Evolutionary conservation across 1,284 basidiomycete genomes (phyloP).

Genomic region (Coniferiporia weirii): DNA sequence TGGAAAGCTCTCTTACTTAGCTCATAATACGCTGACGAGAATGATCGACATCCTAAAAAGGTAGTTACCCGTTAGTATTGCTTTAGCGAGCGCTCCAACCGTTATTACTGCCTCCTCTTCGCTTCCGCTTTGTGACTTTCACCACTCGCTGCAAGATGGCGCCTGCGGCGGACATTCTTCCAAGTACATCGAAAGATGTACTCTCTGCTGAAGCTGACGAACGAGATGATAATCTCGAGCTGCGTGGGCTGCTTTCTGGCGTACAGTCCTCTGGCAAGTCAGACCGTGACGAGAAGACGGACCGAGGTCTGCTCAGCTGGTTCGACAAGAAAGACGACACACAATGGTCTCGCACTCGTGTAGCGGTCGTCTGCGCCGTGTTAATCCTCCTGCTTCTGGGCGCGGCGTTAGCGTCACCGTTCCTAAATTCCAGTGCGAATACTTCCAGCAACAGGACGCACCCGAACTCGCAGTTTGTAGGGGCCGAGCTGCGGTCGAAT

Average conservation of each 20-base stretch:
- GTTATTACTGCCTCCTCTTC: not conserved
- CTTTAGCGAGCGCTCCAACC: too few species aligned
- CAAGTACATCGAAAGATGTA: not conserved
- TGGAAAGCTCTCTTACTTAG: too few species aligned
- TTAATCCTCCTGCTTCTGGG: slow-evolving; percentile 14
- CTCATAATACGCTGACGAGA: too few species aligned
- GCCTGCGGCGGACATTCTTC: not conserved
- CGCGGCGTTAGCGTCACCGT: slow-evolving; percentile 8
- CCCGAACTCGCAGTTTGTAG: slow-evolving; percentile 16
- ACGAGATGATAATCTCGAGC: slow-evolving; percentile 11
- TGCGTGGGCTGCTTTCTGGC: slow-evolving; percentile 15
- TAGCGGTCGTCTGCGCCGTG: slow-evolving; percentile 1
- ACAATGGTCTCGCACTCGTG: slow-evolving; percentile 5
- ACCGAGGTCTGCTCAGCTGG: slow-evolving; percentile 1
- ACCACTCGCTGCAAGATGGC: not conserved
- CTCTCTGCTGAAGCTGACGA: not conserved
- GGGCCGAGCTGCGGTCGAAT: slow-evolving; percentile 39
- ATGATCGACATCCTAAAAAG: slow-evolving; percentile 4
- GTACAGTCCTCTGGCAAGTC: slow-evolving; percentile 1
- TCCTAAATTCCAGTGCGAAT: not conserved
- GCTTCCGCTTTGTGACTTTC: not conserved
- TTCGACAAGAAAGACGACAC: not conserved
- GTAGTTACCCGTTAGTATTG: not conserved
- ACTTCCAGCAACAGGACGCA: not conserved
- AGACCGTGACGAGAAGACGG: not conserved